Evolutionary conservation across 306 rosid species (phyloP).

Genomic region (Begonia fuchsioides): DNA sequence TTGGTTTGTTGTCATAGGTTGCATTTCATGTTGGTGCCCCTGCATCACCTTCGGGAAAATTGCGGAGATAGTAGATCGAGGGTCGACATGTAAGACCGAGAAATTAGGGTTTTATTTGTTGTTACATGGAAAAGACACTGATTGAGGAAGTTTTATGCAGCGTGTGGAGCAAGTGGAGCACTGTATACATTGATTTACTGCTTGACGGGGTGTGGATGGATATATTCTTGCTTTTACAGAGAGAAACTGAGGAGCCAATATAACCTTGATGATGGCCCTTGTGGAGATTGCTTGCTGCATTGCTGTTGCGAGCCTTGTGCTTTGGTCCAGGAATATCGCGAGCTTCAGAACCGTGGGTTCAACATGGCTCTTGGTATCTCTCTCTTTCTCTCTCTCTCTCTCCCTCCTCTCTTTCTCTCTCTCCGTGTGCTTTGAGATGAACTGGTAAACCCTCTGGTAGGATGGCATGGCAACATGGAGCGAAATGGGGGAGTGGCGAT

Average conservation of each 20-base stretch:
- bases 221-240: slow-evolving; percentile 50
- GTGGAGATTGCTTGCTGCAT: slow-evolving; percentile 41
- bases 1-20: slow-evolving; percentile 20
- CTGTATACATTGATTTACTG: slow-evolving; percentile 26
- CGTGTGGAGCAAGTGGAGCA: slow-evolving; percentile 46
- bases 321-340: slow-evolving; percentile 70
- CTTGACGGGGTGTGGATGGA: slow-evolving; percentile 27
- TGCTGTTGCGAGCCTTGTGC: slow-evolving; percentile 51
- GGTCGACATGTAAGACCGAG: slow-evolving; percentile 39
- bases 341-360: slow-evolving; percentile 44
- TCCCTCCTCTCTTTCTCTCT: neutral
- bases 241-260: slow-evolving; percentile 46
- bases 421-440: too few relatives aligned
- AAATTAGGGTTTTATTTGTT: neutral
- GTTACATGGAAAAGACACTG: too few relatives aligned
- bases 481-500: too few relatives aligned
- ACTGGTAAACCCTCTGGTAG: too few relatives aligned
- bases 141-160: slow-evolving; percentile 19
- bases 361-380: slow-evolving; percentile 50
- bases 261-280: slow-evolving; percentile 17
- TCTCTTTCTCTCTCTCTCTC: neutral
- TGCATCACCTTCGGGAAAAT: slow-evolving; percentile 59
- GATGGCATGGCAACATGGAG: too few relatives aligned
- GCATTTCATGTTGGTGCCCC: slow-evolving; percentile 56
- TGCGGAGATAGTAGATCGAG: slow-evolving; percentile 58